phyloP scores from a whole-genome alignment of 257 asterid genomes.

The Gardenia jasminoides region DNA sequence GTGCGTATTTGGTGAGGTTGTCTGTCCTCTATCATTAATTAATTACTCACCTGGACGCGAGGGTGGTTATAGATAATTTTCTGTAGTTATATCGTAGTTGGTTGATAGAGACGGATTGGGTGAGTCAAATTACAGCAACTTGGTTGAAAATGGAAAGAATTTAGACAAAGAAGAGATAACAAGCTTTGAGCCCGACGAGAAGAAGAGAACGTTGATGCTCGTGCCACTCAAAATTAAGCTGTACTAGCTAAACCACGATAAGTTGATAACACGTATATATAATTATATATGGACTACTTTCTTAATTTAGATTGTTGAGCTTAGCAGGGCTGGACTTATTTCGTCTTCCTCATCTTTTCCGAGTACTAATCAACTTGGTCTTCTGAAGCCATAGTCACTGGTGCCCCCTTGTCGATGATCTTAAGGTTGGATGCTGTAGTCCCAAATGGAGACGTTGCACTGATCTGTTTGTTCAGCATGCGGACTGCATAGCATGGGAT shows the following conservation, averaged over 20 bases:
- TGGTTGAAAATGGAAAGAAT: too few relatives aligned
- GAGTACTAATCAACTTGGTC: not conserved
- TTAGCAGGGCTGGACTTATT: not conserved
- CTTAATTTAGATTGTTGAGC: conserved; percentile 3
- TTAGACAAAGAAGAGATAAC: not conserved
- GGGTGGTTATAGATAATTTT: not conserved
- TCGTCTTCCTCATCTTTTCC: not conserved
- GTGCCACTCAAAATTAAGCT: not conserved
- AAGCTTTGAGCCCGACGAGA: not conserved
- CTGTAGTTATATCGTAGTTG: not conserved
- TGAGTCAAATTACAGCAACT: too few relatives aligned
- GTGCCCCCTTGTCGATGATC: not conserved
- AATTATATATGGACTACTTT: not conserved
- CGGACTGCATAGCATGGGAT: conserved; percentile 29
- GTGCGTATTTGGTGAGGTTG: not conserved
- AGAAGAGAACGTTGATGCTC: not conserved
- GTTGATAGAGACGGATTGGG: too few relatives aligned
- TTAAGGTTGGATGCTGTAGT: not conserved
- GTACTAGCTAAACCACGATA: not conserved
- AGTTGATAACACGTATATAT: not conserved
- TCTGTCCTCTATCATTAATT: not conserved
- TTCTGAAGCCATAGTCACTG: not conserved
- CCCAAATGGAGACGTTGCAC: conserved; percentile 20
- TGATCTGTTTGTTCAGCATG: conserved; percentile 36
- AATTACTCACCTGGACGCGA: not conserved